Percentiles rank a stretch among this genome's conserved stretches.
phyloP scores from a whole-genome alignment of 768 basidiomycete species.

The Lactarius quietus region DNA sequence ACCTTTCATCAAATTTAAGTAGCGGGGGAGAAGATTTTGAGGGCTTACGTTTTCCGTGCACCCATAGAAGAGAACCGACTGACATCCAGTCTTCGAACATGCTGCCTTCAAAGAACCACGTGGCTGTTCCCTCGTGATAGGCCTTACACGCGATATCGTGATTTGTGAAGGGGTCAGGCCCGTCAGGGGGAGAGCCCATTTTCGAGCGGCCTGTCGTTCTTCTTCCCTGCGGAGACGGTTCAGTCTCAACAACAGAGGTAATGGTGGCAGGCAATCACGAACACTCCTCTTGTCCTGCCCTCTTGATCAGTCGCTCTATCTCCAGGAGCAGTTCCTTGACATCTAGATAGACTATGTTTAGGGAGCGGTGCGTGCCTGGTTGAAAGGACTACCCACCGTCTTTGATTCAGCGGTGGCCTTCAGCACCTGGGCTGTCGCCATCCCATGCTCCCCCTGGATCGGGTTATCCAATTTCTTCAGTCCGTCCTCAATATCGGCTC shows the following conservation, averaged over 20 bases:
- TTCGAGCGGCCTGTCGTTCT: too few species aligned
- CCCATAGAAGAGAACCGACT: slow-evolving; percentile 1
- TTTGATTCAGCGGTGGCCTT: neutral
- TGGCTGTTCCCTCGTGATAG: neutral
- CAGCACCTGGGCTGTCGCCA: neutral
- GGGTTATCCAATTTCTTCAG: slow-evolving; percentile 1
- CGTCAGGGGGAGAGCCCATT: slow-evolving; percentile 1
- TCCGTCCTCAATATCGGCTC: neutral
- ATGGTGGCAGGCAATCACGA: neutral
- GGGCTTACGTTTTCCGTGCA: slow-evolving; percentile 6
- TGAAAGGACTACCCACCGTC: neutral
- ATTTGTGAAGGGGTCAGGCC: slow-evolving; percentile 1
- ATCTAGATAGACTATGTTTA: neutral
- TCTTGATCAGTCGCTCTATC: neutral
- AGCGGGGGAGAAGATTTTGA: neutral
- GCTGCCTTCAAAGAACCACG: slow-evolving; percentile 8
- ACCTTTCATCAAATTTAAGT: neutral
- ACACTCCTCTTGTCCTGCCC: neutral
- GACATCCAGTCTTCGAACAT: neutral
- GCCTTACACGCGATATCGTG: neutral
- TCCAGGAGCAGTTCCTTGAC: neutral
- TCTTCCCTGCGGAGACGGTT: neutral
- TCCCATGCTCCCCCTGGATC: slow-evolving; percentile 3
- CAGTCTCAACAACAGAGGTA: neutral
- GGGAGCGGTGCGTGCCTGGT: neutral